Conservation (phyloP, 768 basidiomycete species). For the Mycena crocata region DNA sequence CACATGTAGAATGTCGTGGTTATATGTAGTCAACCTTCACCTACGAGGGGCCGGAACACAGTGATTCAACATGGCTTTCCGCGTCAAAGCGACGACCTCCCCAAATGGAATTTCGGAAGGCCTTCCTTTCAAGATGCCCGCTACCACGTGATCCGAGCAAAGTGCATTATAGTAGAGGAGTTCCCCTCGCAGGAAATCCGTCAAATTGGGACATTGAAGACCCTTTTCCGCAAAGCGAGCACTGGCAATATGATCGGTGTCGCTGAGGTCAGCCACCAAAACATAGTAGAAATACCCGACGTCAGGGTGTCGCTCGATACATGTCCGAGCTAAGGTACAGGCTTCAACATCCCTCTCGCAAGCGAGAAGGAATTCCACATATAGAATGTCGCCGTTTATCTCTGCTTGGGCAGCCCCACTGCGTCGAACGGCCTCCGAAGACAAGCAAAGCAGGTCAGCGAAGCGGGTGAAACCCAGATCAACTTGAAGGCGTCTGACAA, state of each 20-base stretch:
- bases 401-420: not conserved
- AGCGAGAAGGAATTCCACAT: not conserved
- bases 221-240: slow-evolving; percentile 4
- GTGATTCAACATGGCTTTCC: no score
- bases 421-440: not conserved
- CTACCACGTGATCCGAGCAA: not conserved
- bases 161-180: not conserved
- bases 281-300: slow-evolving; percentile 13
- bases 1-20: no score
- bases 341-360: not conserved
- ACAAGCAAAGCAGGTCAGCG: not conserved
- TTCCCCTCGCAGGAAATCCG: slow-evolving; percentile 2
- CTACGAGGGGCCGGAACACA: no score
- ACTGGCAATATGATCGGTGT: not conserved
- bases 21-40: no score
- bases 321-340: not conserved
- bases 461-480: not conserved
- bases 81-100: slow-evolving; percentile 2
- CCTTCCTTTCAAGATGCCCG: not conserved
- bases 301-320: slow-evolving; percentile 7
- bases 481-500: no score
- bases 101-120: not conserved
- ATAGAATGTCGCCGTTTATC: not conserved
- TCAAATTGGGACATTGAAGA: slow-evolving; percentile 3
- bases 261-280: not conserved